These are phyloP conservation scores for Phytophthora fragariaefolia DNA, from an alignment of 352 stramenopile genomes.

Conservation along the genomic window DNA sequence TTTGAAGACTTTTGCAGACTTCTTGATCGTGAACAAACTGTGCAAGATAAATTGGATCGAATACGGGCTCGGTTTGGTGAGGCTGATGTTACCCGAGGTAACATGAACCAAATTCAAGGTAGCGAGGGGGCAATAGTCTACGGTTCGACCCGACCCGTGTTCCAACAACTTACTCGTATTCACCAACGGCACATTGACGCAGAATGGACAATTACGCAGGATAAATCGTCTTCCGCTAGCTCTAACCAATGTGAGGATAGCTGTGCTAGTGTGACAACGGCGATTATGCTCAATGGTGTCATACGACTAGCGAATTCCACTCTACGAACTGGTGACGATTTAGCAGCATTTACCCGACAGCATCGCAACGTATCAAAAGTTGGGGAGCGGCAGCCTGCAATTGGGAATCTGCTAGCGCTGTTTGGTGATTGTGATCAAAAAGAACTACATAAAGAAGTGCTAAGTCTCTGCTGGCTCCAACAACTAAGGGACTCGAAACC, in stretches of 20 bases:
- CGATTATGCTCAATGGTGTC: slow-evolving; percentile 21
- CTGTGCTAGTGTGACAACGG: not conserved
- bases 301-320: slow-evolving; percentile 5
- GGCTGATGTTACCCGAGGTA: not conserved
- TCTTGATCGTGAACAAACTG: slow-evolving; percentile 34
- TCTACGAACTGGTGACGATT: slow-evolving; percentile 5
- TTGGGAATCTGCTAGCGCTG: slow-evolving; percentile 42
- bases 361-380: slow-evolving; percentile 35
- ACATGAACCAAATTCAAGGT: slow-evolving; percentile 3
- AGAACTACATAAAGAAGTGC: not conserved
- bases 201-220: not conserved
- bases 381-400: slow-evolving; percentile 39
- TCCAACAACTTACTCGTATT: slow-evolving; percentile 17
- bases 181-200: slow-evolving; percentile 14
- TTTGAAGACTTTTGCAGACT: slow-evolving; percentile 38
- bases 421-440: slow-evolving; percentile 23
- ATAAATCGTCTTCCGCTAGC: not conserved
- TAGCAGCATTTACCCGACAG: slow-evolving; percentile 1
- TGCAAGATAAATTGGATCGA: slow-evolving; percentile 37
- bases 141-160: slow-evolving; percentile 3
- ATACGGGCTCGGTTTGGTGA: slow-evolving; percentile 30
- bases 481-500: slow-evolving; percentile 17
- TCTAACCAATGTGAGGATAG: slow-evolving; percentile 31
- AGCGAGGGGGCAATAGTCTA: not conserved
- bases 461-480: slow-evolving; percentile 12